Percentiles rank a stretch among this genome's conserved stretches.
Evolutionary conservation across 75 land plant species (phyloP).

Genomic region (Gnetum montanum): DNA sequence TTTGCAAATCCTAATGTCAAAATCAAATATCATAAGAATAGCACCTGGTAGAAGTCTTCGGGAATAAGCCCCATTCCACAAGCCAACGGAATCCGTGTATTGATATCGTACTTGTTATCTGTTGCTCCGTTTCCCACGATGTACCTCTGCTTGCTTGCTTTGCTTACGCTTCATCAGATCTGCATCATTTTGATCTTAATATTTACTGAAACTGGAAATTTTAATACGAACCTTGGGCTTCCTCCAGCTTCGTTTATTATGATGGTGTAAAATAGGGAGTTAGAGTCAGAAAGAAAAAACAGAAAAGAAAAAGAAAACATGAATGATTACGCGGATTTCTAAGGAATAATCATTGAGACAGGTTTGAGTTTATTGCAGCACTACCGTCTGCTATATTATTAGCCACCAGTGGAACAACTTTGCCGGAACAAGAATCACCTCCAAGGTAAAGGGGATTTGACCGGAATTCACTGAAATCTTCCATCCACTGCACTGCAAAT

Average conservation of each 20-base stretch:
- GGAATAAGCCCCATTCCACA: conserved; percentile 94
- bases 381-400: conserved; percentile 40
- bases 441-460: conserved; percentile 38
- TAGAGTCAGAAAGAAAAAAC: too few species aligned
- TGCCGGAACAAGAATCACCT: conserved; percentile 66
- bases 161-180: neutral
- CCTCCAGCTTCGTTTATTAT: too few species aligned
- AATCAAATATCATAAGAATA: conserved; percentile 8
- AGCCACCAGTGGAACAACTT: conserved; percentile 34
- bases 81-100: conserved; percentile 86
- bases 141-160: conserved; percentile 81
- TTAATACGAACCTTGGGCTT: too few species aligned
- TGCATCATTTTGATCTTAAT: too few species aligned
- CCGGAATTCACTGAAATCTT: conserved; percentile 34
- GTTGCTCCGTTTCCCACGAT: conserved; percentile 81
- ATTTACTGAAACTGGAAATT: too few species aligned
- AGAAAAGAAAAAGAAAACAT: neutral
- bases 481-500: conserved; percentile 53
- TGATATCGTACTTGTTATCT: conserved; percentile 51
- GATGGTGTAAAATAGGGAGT: too few species aligned
- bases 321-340: too few species aligned
- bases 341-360: too few species aligned
- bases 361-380: too few species aligned
- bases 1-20: neutral
- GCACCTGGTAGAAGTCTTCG: conserved; percentile 36